phyloP scores from a whole-genome alignment of 2,329 filamentous ascomycete genomes.

The Xylariomycetidae sp. region DNA sequence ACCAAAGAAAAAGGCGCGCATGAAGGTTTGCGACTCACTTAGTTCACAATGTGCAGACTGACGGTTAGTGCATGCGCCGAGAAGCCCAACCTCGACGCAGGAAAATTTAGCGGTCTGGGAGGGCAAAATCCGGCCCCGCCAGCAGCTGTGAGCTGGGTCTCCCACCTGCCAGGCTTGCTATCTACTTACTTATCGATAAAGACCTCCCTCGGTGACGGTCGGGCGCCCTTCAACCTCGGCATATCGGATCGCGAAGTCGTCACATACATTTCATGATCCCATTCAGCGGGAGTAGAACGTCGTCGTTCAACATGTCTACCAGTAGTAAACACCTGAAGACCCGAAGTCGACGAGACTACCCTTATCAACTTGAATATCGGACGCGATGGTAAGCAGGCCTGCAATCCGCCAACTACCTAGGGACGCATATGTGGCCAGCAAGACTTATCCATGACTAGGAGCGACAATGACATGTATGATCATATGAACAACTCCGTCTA shows the following conservation, averaged over 20 bases:
- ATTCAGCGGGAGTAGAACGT: constrained; percentile 27
- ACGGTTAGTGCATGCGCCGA: too few species aligned
- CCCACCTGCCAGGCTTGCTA: neutral
- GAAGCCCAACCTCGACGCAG: neutral
- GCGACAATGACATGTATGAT: constrained; percentile 90
- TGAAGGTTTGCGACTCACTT: too few species aligned
- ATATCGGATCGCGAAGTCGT: too few species aligned
- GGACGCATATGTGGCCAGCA: constrained; percentile 3
- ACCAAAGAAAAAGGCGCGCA: too few species aligned
- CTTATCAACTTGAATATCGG: constrained; percentile 72
- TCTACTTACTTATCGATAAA: too few species aligned
- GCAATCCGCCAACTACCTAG: neutral
- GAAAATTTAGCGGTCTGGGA: constrained; percentile 13
- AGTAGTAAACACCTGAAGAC: constrained; percentile 48
- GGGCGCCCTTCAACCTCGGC: too few species aligned
- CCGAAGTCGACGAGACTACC: constrained; percentile 66
- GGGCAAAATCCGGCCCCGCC: constrained; percentile 12
- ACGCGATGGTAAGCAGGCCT: constrained; percentile 65
- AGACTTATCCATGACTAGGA: constrained; percentile 44
- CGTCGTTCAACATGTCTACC: too few species aligned
- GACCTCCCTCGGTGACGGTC: too few species aligned
- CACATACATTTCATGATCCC: too few species aligned
- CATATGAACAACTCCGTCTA: constrained; percentile 92
- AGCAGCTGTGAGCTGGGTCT: neutral
- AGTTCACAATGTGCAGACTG: too few species aligned